Evolutionary conservation across 352 stramenopile genomes (phyloP), one percentile per base, ranked within the genome.

Genomic region (Peronospora belbahrii): DNA sequence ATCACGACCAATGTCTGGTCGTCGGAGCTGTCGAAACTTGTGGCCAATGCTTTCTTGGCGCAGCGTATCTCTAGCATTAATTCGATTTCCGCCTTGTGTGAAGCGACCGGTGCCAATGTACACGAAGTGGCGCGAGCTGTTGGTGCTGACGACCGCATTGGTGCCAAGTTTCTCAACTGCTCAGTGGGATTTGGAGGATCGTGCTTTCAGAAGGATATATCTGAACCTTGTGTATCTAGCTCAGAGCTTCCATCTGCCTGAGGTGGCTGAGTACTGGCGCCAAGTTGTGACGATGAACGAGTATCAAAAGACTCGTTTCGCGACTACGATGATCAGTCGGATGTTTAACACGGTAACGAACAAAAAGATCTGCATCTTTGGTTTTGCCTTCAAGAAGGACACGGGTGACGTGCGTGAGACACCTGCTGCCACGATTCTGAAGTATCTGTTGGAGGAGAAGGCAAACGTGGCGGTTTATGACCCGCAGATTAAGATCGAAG

Each of bases 281-380:
- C 83, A 97, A 53, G 97, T 99, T 13, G 96, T 99, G 42, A 74
- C 81, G 17, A 98, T 99, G 92, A 99, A 99, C 81, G 95, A 99
- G 48, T 99, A 97, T 74, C 97, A 99, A 72, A 99, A 99, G 85
- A 87, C 88, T 20, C 87, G 97, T n/a, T 99, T 99, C 64, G 95
- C 91, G 4, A 88, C 96, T 51, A 98, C 94, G 36, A 98, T 99
- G 68, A 94, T 99, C 36, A 67, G 75, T 9, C 76, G 75, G 31
- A 99, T 99, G 96, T 99, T 99, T 68, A 98, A 99, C 83, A 99
- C 95, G 23, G 94, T 99, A 22, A 98, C 96, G 19, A 97, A 97
- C 59, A 99, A 99, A 74, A 98, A 98, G 68, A 99, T 99, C 66
- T 97, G 94, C 42, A 76, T 99, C 50, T 84, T 99, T 11, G 97